Base-by-base conservation (phyloP, 331 rosid genomes). In the Telfairia occidentalis region DNA sequence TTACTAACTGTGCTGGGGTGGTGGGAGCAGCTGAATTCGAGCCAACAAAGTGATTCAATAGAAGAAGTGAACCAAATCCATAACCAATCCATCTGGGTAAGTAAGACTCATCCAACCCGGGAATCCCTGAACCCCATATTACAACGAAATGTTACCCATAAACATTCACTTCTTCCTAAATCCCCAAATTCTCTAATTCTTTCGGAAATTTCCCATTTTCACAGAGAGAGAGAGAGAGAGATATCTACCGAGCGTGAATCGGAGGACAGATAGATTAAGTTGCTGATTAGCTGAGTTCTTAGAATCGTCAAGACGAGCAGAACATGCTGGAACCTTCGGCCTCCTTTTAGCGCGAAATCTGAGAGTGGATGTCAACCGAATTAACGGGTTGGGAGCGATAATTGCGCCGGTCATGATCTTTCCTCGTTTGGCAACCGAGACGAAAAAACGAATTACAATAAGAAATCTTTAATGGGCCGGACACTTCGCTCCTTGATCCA, bases 11-110 rank as follows among this genome's bases (percentile, higher is more conserved):
- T 2, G 96, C 82, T 0, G 89, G 80, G 54, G 91, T 86, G 71
- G 81, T 18, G 29, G 59, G 49, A 63, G 88, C 35, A 11, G 80
- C 59, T 30, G 90, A 86, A 79, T 71, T 84, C 7, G 93, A 87
- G 61, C 91, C 96, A 71, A 78, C 71, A 43, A 92, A 90, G 73
- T 86, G 97, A 81, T 90, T 95, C 75, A 92, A 61, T 3, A 92
- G 54, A 55, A 92, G 58, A 83, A 95, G 93, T 32, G 99, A 92
- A 57, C 96, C 96, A 64, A 95, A 92, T 37, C 96, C 92, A 55
- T 90, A 95, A 30, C 99, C 96, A 52, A 95, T 88, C 99, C 96
- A 95, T 90, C 97, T 85, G 80, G 99, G 96, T 72, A 95, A 84
- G 87, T 90, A 91, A 48, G 99, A 95, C 69, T 95, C 97, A 71